Percentiles rank a stretch among this genome's conserved stretches.
Conservation (phyloP, 2,329 filamentous ascomycete genomes). For the Elsinoe fawcettii region DNA sequence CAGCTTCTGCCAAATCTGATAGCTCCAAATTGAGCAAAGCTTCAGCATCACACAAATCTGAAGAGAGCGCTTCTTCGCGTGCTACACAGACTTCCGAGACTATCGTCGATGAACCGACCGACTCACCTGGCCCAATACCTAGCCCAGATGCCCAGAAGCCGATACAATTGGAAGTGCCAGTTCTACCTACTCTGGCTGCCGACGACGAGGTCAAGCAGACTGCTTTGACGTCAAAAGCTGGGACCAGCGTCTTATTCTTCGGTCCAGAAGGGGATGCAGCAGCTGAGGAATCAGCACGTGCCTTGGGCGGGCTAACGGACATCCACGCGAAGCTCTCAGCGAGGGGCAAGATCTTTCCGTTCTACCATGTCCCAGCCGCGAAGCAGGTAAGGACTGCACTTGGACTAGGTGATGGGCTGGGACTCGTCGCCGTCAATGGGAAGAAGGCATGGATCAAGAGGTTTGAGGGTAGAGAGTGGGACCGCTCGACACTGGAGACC, state of each 20-base stretch:
- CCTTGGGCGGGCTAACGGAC: constrained; percentile 57
- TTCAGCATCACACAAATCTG: constrained; percentile 45
- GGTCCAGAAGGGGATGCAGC: constrained; percentile 48
- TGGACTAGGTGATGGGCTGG: constrained; percentile 52
- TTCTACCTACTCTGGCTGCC: constrained; percentile 55
- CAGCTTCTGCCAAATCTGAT: constrained; percentile 39
- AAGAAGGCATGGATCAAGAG: constrained; percentile 80
- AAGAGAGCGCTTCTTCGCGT: constrained; percentile 40
- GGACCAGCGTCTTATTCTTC: constrained; percentile 75
- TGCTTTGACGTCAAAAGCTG: constrained; percentile 68
- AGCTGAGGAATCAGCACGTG: constrained; percentile 25
- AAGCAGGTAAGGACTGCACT: constrained; percentile 52
- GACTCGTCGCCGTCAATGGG: constrained; percentile 75
- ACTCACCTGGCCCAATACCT: constrained; percentile 45
- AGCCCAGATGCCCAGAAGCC: constrained; percentile 39
- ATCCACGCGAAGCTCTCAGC: constrained; percentile 68
- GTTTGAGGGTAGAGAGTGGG: constrained; percentile 51
- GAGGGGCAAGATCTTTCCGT: constrained; percentile 67
- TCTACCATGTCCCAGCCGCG: constrained; percentile 56
- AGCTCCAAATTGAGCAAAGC: constrained; percentile 44
- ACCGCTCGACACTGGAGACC: constrained; percentile 55
- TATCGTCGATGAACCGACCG: constrained; percentile 44
- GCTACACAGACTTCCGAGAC: constrained; percentile 45
- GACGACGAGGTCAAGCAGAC: constrained; percentile 48
- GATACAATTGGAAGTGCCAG: constrained; percentile 52